These are phyloP conservation scores for Aspergillus mulundensis DNA, from an alignment of 495 filamentous ascomycete species.

Conservation along the genomic window DNA sequence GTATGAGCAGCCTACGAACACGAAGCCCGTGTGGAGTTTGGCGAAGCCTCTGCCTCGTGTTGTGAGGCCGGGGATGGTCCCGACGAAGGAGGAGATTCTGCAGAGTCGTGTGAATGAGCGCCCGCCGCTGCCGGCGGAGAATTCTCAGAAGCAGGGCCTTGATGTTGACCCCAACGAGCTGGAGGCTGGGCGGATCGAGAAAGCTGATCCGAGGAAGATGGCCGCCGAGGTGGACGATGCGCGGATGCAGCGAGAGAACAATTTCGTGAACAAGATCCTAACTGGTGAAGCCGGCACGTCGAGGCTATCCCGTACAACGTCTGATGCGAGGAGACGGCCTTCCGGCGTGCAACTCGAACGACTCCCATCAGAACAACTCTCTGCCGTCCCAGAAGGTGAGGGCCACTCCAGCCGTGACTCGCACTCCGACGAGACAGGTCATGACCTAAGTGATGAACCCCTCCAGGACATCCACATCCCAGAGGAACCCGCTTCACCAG, in stretches of 20 bases:
- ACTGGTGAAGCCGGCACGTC: constrained; percentile 23
- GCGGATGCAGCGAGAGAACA: constrained; percentile 36
- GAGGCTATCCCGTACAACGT: constrained; percentile 29
- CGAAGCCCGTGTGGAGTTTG: constrained; percentile 47
- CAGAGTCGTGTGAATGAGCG: constrained; percentile 19
- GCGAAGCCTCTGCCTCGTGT: constrained; percentile 48
- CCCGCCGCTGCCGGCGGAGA: constrained; percentile 29
- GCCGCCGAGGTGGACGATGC: constrained; percentile 43
- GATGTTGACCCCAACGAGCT: constrained; percentile 39
- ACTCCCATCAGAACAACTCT: constrained; percentile 12
- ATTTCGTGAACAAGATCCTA: constrained; percentile 38
- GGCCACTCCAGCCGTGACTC: constrained; percentile 13
- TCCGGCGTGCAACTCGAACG: background rate
- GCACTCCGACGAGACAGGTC: constrained; percentile 2
- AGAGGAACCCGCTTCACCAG: constrained; percentile 13
- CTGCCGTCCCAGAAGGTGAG: constrained; percentile 25
- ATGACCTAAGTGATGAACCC: constrained; percentile 19
- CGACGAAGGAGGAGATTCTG: constrained; percentile 36
- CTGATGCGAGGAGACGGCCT: constrained; percentile 7
- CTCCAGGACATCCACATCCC: constrained; percentile 14
- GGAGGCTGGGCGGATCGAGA: constrained; percentile 32
- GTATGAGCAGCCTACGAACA: constrained; percentile 37
- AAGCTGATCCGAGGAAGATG: constrained; percentile 37
- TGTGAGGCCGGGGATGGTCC: constrained; percentile 43
- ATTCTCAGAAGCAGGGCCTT: constrained; percentile 34